Evolutionary conservation across 1,139 yeast species (phyloP), one percentile per base, ranked within the genome.

Genomic region (Zygosaccharomyces pseudobailii): DNA sequence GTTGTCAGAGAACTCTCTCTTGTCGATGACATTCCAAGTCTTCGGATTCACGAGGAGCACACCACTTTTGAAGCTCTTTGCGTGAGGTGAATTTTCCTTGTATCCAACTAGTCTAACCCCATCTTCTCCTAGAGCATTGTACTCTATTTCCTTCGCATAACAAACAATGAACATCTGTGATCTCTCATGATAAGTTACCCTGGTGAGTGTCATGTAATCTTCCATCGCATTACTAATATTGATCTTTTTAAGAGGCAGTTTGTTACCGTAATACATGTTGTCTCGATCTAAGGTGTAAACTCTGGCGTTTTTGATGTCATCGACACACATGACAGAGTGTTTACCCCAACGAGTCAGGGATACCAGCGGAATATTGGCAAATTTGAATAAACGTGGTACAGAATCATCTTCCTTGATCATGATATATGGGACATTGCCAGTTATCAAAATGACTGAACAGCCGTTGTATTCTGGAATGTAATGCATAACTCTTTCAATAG

Each of bases 21-120:
- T 75, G 58, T 89, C 97, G 57, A 89, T 83, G 0, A 84, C 78
- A 1, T 80, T 70, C 96, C 96, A 89, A 19, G 80, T 80, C 38
- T 71, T 70, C 0, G 96, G 92, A 1, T 94, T 85, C 0, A 90
- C 60, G 40, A 90, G 69, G 49, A 82, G 77, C 7, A 90, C 61
- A 2, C 75, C 72, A 22, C 95, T 85, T 53, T 78, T 77, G 54
- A 72, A 82, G 3, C 82, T 71, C 19, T 59, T 61, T 0, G 87
- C 88, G 33, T 72, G 76, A 23, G 78, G 63, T 63, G 77, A 64
- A 55, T 73, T 58, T 57, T 75, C 77, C 49, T 75, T 74, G 3
- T 74, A 69, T 1, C 92, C 94, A 5, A 79, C 80, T 44, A 85
- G 72, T 0, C 76, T 77, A 22, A 75, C 73, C 1, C 80, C 87